Evolutionary conservation across 108 stramenopile genomes (phyloP), one percentile per base, ranked within the genome.

Genomic region (Fragilariopsis cylindrus): DNA sequence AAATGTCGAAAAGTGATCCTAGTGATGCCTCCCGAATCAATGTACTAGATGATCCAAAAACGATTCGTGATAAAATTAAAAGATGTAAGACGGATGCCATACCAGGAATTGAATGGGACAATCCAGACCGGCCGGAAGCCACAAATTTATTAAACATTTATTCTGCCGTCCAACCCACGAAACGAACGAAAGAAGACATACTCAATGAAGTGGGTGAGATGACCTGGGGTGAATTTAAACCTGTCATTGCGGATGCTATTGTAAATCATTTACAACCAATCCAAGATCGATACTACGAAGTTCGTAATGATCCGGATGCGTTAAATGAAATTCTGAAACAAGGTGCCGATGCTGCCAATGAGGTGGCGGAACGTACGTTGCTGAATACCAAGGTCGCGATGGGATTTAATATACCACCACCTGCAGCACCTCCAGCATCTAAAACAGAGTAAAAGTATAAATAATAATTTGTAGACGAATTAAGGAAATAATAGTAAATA

Each of bases 1-100:
- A 99, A 83, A 99, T 99, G 99, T 96, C 95, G 79, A 99, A 99
- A 80, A 86, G 84, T 21, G 98, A 97, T 67, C 85, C 95, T 6
- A 88, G 82, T 42, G 98, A 98, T 72, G 74, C 40, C 52, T 94
- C 92, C 19, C 84, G 99, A 49, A 99, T 99, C 80, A 98, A 98
- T 82, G 85, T 99, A 21, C 79, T 93, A 53, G 99, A 99, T 76
- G 81, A 95, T 11, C 96, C 98, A 0, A 88, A 98, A 15, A 76
- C 88, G 19, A 98, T 99, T 72, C 79, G 85, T 18, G 81, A 87
- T 62, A 98, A 99, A 80, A 95, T 99, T 75, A 98, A 98, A 64
- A 67, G 85, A 63, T 98, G 98, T 79, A 98, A 99, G 83, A 99
- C 99, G 2, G 99, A 99, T 82, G 71, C 86, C 21, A 48, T 87